Percentiles rank a stretch among this genome's conserved stretches.
Evolutionary conservation across 2,329 filamentous ascomycete species (phyloP).

Genomic region (Cercospora janseana): DNA sequence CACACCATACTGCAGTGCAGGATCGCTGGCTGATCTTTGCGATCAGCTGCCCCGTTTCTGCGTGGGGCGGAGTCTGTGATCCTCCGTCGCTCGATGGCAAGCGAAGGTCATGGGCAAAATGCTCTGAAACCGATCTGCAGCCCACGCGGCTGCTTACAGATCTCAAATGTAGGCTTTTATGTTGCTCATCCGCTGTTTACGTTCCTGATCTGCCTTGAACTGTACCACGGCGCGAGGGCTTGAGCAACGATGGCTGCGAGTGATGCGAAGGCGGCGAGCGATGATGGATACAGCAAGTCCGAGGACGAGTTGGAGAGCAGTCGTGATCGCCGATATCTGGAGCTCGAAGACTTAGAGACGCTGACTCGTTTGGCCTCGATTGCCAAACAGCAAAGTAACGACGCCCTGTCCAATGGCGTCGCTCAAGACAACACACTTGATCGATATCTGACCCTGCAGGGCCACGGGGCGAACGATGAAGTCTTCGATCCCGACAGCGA

Average conservation of each 20-base stretch:
- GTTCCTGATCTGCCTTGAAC: too few species aligned
- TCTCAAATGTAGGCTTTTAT: too few species aligned
- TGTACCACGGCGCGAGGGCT: too few species aligned
- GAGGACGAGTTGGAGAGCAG: conserved; percentile 1
- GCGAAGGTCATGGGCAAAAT: too few species aligned
- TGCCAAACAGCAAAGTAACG: neutral
- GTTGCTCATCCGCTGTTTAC: too few species aligned
- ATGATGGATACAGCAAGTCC: neutral
- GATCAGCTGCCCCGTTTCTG: too few species aligned
- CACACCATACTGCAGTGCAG: too few species aligned
- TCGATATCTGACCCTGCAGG: conserved; percentile 8
- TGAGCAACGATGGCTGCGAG: neutral
- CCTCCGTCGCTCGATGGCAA: too few species aligned
- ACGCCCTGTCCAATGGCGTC: neutral
- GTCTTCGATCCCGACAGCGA: conserved; percentile 9
- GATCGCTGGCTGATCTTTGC: too few species aligned
- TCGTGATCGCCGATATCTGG: neutral
- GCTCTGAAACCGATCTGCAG: too few species aligned
- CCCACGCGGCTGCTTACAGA: too few species aligned
- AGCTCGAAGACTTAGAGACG: conserved; percentile 4
- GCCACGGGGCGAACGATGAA: neutral
- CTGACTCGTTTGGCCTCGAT: conserved; percentile 7
- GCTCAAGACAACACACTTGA: neutral
- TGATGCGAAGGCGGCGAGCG: neutral
- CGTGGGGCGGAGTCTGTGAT: too few species aligned